Percentiles rank a stretch among this genome's conserved stretches.
Conservation (phyloP, 176 grass and related monocot genomes). For the Poa annua region DNA sequence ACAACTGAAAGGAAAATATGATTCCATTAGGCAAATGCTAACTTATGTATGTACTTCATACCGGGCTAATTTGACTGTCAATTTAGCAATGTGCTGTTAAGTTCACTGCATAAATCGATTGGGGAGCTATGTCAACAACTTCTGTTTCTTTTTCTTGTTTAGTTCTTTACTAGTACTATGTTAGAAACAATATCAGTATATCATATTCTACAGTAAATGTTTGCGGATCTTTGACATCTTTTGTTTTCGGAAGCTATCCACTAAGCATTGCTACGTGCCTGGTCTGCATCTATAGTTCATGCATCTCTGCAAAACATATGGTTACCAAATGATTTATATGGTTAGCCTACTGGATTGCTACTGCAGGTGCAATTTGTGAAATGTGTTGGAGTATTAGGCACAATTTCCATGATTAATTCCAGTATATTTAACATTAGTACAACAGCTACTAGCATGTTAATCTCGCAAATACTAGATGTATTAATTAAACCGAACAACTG, state of each 20-base stretch:
- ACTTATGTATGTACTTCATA: background rate
- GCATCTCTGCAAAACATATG: background rate
- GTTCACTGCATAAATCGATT: background rate
- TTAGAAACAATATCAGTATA: background rate
- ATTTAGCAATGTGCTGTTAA: background rate
- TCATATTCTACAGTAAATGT: background rate
- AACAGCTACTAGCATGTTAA: too few species aligned
- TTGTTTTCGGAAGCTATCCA: constrained; percentile 15
- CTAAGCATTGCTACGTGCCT: background rate
- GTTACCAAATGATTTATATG: background rate
- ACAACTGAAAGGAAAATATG: background rate
- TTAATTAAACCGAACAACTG: too few species aligned
- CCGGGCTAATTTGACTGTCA: background rate
- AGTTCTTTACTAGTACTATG: background rate
- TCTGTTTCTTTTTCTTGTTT: background rate
- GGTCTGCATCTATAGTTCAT: background rate
- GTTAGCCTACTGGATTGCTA: background rate
- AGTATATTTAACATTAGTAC: too few species aligned
- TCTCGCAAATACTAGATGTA: too few species aligned
- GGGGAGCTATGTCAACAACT: background rate
- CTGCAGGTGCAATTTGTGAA: background rate
- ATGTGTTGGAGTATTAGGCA: too few species aligned
- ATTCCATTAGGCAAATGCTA: background rate
- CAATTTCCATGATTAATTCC: too few species aligned
- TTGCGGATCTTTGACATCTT: background rate